Conservation (phyloP, 371 early-diverging fungal genomes). For the Mortierella sp. region DNA sequence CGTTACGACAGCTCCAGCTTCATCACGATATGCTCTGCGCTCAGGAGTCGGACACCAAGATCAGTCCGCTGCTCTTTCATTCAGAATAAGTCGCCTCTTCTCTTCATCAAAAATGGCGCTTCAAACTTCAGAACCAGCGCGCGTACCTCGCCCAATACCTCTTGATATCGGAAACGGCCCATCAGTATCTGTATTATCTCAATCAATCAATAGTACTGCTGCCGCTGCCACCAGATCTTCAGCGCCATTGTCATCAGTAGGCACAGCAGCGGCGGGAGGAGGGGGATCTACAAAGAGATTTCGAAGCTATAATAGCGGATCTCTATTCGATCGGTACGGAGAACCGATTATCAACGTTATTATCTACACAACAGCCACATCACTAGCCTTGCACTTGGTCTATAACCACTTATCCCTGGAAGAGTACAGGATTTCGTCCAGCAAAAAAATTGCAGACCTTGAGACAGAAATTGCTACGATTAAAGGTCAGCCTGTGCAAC, state of each 20-base stretch:
- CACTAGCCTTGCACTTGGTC: conserved; percentile 30
- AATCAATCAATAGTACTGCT: neutral
- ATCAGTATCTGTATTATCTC: conserved; percentile 13
- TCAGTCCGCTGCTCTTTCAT: conserved; percentile 10
- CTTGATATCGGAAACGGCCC: conserved; percentile 50
- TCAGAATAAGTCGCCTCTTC: conserved; percentile 19
- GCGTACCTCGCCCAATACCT: conserved; percentile 50
- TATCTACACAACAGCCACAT: conserved; percentile 35
- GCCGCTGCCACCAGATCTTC: conserved; percentile 1
- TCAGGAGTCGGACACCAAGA: conserved; percentile 1
- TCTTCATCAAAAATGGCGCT: conserved; percentile 21
- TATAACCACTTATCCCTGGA: conserved; percentile 45
- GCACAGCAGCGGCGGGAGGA: conserved; percentile 1
- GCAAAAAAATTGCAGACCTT: conserved; percentile 32
- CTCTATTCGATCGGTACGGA: conserved; percentile 32
- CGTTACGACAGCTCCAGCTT: neutral
- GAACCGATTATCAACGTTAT: conserved; percentile 41
- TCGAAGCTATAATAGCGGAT: conserved; percentile 17
- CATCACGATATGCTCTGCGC: neutral
- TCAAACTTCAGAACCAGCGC: conserved; percentile 18
- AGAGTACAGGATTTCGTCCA: conserved; percentile 43
- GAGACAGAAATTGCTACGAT: conserved; percentile 40
- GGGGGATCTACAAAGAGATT: conserved; percentile 3
- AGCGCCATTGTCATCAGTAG: neutral
- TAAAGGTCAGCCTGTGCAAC: conserved; percentile 26